Evolutionary conservation across 148 eudicot genomes (phyloP).

Genomic region (Camellia sinensis): DNA sequence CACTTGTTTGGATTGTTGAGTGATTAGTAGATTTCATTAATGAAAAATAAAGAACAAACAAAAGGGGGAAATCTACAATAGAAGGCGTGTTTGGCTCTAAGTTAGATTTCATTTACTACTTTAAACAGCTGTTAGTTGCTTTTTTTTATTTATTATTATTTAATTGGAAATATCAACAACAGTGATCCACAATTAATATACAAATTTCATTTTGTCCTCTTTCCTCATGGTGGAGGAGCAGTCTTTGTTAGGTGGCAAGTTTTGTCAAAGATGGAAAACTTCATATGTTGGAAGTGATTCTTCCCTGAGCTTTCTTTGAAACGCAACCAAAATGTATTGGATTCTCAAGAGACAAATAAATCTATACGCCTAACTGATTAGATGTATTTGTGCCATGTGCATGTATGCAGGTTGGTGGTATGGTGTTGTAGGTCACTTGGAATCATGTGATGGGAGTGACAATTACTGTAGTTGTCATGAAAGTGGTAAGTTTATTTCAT

Average conservation of each 20-base stretch:
- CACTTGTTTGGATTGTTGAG: background rate
- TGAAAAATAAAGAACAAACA: background rate
- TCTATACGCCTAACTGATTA: background rate
- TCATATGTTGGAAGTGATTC: slow-evolving; percentile 3
- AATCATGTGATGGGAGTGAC: slow-evolving; percentile 70
- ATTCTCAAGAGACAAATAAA: background rate
- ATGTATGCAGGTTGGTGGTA: slow-evolving; percentile 93
- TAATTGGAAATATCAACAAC: slow-evolving; percentile 9
- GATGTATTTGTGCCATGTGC: slow-evolving; percentile 2
- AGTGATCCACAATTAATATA: slow-evolving; percentile 6
- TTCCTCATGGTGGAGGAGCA: slow-evolving; percentile 11
- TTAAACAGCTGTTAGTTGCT: background rate
- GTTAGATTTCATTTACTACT: slow-evolving; percentile 8
- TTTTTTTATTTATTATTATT: background rate
- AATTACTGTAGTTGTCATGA: slow-evolving; percentile 53
- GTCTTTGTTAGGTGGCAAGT: slow-evolving; percentile 11
- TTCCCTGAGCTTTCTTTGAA: slow-evolving; percentile 11
- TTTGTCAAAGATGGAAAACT: slow-evolving; percentile 1
- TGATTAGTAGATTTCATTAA: background rate
- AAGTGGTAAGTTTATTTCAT: slow-evolving; percentile 12
- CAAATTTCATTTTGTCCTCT: slow-evolving; percentile 12
- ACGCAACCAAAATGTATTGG: background rate
- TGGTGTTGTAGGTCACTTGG: slow-evolving; percentile 92
- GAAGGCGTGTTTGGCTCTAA: slow-evolving; percentile 21
- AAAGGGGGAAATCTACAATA: background rate